These are phyloP conservation scores for Thermothielavioides terrestris DNA, from an alignment of 495 filamentous ascomycete species.

Conservation along the genomic window DNA sequence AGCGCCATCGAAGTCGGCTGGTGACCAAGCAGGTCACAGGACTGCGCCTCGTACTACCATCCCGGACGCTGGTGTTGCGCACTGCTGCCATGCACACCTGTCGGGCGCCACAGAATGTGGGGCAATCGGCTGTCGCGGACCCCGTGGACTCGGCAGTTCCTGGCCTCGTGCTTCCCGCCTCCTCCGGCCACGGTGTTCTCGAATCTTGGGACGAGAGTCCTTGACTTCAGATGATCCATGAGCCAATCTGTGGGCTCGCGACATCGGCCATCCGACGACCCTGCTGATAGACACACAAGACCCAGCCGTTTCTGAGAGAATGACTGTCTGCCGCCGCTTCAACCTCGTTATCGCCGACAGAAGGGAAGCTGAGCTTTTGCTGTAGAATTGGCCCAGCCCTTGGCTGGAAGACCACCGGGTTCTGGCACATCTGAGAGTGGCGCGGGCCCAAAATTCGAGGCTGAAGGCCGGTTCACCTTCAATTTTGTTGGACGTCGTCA, in stretches of 20 bases:
- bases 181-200: constrained; percentile 6
- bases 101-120: constrained; percentile 7
- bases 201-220: background rate
- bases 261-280: constrained; percentile 1
- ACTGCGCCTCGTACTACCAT: background rate
- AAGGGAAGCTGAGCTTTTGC: background rate
- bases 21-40: constrained; percentile 10
- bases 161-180: background rate
- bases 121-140: background rate
- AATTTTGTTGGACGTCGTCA: no score
- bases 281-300: constrained; percentile 9
- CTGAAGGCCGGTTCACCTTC: no score
- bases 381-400: background rate
- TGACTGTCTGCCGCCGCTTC: constrained; percentile 6
- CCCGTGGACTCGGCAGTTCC: constrained; percentile 6
- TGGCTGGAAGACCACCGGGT: background rate
- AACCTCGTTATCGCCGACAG: background rate
- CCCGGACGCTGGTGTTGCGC: background rate
- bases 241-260: constrained; percentile 1
- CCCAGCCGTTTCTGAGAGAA: background rate
- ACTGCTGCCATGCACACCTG: background rate
- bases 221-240: constrained; percentile 1
- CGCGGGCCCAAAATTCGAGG: constrained; percentile 1
- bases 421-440: constrained; percentile 4
- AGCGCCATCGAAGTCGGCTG: no score